Evolutionary conservation across 306 rosid species (phyloP), one percentile per base, ranked within the genome.

Genomic region (Astragalus membranaceus): DNA sequence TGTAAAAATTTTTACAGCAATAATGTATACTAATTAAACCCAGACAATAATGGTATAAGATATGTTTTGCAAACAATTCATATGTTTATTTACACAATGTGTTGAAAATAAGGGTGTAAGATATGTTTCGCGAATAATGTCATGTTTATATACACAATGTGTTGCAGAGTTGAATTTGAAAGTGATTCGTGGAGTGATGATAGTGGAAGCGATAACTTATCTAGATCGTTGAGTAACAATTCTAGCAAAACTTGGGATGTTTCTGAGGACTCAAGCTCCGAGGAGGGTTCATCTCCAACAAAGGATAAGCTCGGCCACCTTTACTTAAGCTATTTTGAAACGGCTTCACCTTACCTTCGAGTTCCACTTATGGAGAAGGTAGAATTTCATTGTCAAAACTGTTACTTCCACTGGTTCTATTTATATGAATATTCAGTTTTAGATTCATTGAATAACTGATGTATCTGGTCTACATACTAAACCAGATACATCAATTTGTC

Each of bases 141-240:
- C 7, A 3, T 56, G 20, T 56, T 30, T 32, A 12, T 59, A 8
- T 49, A 8, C 43, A 13, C 3, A 39, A 35, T 48, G 36, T 68
- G 71, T 64, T 9, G 82, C 32, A 67, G 65, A 64, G 81, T 74
- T 16, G 95, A 85, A 56, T 60, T 77, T 3, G 97, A 91, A 76
- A 81, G 90, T 13, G 97, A 91, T 54, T 83, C 86, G 0, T 91
- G 90, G 89, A 91, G 97, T 2, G 95, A 88, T 7, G 97, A 88
- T 17, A 86, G 90, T 20, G 82, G 87, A 61, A 88, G 95, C 48
- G 95, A 88, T 48, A 82, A 84, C 59, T 57, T 83, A 29, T 86
- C 95, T 1, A 77, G 82, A 55, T 86, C 89, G 0, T 14, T 86
- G 12, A 88, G 95, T 73, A 83, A 88, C 77, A 72, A 86, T 67